Conservation (phyloP, 768 basidiomycete genomes). For the Cubamyces sp. region DNA sequence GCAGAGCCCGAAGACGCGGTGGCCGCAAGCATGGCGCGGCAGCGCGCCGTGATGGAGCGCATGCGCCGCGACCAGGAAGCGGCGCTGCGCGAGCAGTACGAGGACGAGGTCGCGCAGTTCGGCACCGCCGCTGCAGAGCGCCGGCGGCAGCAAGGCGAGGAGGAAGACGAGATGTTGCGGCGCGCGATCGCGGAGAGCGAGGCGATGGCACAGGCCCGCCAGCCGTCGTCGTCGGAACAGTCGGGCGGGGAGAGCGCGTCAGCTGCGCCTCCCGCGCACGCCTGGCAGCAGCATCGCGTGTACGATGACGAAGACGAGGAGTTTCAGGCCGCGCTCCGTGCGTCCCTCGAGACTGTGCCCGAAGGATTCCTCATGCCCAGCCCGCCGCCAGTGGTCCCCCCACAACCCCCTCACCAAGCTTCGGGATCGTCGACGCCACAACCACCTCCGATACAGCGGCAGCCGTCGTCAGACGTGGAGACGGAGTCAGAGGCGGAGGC, state of each 20-base stretch:
- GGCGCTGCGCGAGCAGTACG: conserved; percentile 64
- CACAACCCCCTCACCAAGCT: not conserved
- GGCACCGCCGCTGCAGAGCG: conserved; percentile 24
- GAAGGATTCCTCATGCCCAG: conserved; percentile 47
- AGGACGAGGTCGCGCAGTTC: conserved; percentile 38
- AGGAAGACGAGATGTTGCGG: conserved; percentile 59
- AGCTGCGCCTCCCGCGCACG: conserved; percentile 15
- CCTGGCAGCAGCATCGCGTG: conserved; percentile 43
- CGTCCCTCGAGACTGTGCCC: conserved; percentile 73
- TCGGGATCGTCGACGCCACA: not conserved
- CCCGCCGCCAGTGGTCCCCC: conserved; percentile 25
- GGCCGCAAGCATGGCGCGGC: conserved; percentile 69
- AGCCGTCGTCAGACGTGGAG: conserved; percentile 39
- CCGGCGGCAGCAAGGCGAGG: conserved; percentile 37
- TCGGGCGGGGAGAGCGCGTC: conserved; percentile 18
- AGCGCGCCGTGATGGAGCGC: conserved; percentile 59
- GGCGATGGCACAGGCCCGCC: conserved; percentile 43
- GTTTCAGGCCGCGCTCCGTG: conserved; percentile 84
- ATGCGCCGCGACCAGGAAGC: conserved; percentile 70
- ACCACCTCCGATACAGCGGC: conserved; percentile 14
- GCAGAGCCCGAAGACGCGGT: conserved; percentile 53
- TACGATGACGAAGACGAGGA: conserved; percentile 90
- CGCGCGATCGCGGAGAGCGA: conserved; percentile 66
- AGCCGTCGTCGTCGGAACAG: conserved; percentile 25
- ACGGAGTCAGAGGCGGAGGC: conserved; percentile 36